Conservation (phyloP, 2,329 filamentous ascomycete genomes). For the Paracoccidioides lutzii region DNA sequence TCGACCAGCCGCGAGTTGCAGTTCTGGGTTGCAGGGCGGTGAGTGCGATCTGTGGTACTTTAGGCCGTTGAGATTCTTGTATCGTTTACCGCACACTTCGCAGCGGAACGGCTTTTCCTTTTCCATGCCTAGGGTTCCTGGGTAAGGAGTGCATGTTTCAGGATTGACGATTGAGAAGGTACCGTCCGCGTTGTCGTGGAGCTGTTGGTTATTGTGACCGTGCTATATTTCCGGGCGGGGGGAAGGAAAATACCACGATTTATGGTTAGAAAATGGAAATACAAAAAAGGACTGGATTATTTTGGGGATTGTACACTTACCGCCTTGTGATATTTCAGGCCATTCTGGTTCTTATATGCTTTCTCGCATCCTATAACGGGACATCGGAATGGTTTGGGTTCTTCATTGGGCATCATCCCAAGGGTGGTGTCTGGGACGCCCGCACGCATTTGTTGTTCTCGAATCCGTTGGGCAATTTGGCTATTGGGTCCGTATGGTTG, state of each 20-base stretch:
- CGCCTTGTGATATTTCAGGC: conserved; percentile 76
- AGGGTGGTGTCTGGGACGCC: conserved; percentile 37
- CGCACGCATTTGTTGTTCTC: conserved; percentile 51
- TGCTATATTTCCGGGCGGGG: conserved; percentile 38
- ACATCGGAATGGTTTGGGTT: conserved; percentile 95
- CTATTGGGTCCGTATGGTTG: conserved; percentile 65
- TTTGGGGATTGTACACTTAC: conserved; percentile 30
- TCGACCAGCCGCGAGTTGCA: conserved; percentile 42
- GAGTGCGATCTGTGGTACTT: conserved; percentile 90
- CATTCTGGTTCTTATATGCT: conserved; percentile 99
- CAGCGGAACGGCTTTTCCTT: conserved; percentile 99
- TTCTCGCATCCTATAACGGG: conserved; percentile 98
- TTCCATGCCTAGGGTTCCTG: conserved; percentile 97
- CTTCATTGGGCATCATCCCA: conserved; percentile 52
- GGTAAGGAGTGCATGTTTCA: conserved; percentile 84
- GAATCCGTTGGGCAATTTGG: conserved; percentile 55
- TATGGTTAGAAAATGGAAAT: conserved; percentile 7
- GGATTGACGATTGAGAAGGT: conserved; percentile 98
- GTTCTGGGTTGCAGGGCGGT: conserved; percentile 77
- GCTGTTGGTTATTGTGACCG: conserved; percentile 89
- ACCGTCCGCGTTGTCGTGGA: conserved; percentile 92
- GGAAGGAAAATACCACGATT: not conserved
- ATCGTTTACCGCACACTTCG: conserved; percentile 91
- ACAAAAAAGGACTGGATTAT: not conserved
- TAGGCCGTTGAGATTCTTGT: conserved; percentile 96